These are phyloP conservation scores for Phytophthora litchii DNA, from an alignment of 352 stramenopile genomes.

Conservation along the genomic window DNA sequence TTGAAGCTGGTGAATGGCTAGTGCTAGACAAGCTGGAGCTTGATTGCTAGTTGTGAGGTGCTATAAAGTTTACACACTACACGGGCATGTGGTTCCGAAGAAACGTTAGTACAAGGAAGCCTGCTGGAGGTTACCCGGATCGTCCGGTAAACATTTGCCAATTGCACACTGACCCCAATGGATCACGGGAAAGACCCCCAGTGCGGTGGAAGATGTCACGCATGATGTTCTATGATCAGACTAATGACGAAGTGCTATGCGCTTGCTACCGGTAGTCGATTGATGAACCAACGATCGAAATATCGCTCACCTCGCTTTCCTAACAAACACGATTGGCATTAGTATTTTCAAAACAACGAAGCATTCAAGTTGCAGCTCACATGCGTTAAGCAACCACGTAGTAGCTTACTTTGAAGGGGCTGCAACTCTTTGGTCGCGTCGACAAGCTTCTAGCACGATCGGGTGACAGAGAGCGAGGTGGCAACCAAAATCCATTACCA, in stretches of 20 bases:
- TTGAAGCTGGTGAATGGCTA: too few species aligned
- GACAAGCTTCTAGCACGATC: constrained; percentile 3
- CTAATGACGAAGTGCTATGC: neutral
- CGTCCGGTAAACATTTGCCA: too few species aligned
- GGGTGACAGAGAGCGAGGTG: constrained; percentile 9
- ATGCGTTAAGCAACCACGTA: neutral
- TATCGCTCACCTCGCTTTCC: constrained; percentile 7
- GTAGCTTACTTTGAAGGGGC: constrained; percentile 25
- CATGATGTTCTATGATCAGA: neutral
- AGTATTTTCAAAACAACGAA: neutral
- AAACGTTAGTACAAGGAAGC: neutral
- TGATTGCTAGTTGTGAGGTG: neutral
- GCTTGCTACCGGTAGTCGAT: constrained; percentile 6
- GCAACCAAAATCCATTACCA: constrained; percentile 24
- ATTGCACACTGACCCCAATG: too few species aligned
- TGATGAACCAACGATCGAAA: constrained; percentile 8
- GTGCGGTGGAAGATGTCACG: too few species aligned
- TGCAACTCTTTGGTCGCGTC: constrained; percentile 17
- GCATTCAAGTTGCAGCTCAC: neutral
- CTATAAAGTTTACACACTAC: neutral
- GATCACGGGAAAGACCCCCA: too few species aligned
- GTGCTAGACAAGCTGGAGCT: neutral
- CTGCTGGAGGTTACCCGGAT: too few species aligned
- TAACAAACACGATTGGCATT: constrained; percentile 6
- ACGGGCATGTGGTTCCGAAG: too few species aligned